A percentile compares a stretch with the other conserved stretches of the same genome.
phyloP scores from a whole-genome alignment of 176 grass and related monocot species.

The Cenchrus americanus region DNA sequence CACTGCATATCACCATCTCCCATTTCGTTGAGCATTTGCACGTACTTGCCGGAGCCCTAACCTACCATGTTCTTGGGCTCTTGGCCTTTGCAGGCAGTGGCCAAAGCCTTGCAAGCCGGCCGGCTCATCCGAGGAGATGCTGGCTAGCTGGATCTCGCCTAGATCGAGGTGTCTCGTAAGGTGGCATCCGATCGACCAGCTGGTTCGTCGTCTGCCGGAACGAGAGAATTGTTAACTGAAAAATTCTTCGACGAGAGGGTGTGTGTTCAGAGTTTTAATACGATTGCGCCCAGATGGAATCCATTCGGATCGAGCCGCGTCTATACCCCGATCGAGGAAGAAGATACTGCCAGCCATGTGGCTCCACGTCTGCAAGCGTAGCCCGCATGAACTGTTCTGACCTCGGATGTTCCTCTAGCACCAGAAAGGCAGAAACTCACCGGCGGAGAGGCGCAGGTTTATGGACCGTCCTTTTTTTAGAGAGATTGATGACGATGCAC shows the following conservation, averaged over 20 bases:
- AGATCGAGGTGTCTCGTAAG: not conserved
- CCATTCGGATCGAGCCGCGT: not conserved
- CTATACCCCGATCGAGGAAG: not conserved
- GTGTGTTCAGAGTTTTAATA: not conserved
- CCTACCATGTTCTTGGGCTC: not conserved
- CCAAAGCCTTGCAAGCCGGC: not conserved
- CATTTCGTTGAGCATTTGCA: not conserved
- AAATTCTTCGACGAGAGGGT: constrained; percentile 13
- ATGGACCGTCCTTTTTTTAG: too few species aligned
- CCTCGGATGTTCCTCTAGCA: not conserved
- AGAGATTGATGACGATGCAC: too few species aligned
- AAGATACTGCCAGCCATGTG: constrained; percentile 41
- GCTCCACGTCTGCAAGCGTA: constrained; percentile 17
- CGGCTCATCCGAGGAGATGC: not conserved
- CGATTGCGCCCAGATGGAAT: constrained; percentile 37
- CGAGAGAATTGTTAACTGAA: not conserved
- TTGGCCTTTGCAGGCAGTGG: not conserved
- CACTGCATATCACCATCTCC: not conserved
- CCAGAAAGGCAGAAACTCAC: too few species aligned
- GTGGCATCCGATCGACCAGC: constrained; percentile 17
- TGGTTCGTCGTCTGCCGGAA: not conserved
- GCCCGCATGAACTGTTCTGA: not conserved
- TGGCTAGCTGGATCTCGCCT: not conserved
- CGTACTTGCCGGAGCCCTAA: not conserved
- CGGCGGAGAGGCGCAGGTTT: too few species aligned